Evolutionary conservation across 176 grass and related monocot genomes (phyloP).

Genomic region (Aegilops umbellulata): DNA sequence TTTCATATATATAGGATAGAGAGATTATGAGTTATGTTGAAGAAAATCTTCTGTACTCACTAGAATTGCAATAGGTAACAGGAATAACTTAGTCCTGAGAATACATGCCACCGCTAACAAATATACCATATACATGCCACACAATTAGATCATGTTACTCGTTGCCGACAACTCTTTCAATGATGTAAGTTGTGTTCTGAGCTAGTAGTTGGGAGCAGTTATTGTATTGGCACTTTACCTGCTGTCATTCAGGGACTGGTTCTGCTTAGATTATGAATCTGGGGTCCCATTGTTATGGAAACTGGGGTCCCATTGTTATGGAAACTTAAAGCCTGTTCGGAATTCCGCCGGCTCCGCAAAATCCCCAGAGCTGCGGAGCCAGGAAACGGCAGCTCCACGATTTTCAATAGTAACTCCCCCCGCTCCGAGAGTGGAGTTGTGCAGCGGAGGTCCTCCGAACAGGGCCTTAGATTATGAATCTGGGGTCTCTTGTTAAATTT

Average conservation of each 20-base stretch:
- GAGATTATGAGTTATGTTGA: not conserved
- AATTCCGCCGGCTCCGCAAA: too few relatives aligned
- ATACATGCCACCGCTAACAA: slow-evolving; percentile 14
- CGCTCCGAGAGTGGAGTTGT: too few relatives aligned
- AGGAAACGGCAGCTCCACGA: too few relatives aligned
- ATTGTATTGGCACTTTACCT: not conserved
- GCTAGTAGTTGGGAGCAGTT: not conserved
- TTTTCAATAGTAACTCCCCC: too few relatives aligned
- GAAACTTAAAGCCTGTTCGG: too few relatives aligned
- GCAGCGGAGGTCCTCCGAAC: too few relatives aligned
- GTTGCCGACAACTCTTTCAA: not conserved
- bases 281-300: not conserved
- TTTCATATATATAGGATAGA: not conserved
- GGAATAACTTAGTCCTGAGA: not conserved
- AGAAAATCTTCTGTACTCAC: not conserved
- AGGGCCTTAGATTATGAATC: slow-evolving; percentile 8
- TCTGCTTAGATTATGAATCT: slow-evolving; percentile 13
- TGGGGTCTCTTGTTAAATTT: slow-evolving; percentile 8
- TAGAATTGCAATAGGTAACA: not conserved
- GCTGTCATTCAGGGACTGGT: not conserved
- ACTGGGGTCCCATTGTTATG: not conserved
- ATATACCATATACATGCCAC: not conserved
- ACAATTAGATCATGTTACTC: slow-evolving; percentile 2
- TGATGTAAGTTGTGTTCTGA: not conserved
- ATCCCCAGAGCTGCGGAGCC: too few relatives aligned